Conservation (phyloP, 371 early-diverging fungal genomes). For the Basidiobolus meristosporus region DNA sequence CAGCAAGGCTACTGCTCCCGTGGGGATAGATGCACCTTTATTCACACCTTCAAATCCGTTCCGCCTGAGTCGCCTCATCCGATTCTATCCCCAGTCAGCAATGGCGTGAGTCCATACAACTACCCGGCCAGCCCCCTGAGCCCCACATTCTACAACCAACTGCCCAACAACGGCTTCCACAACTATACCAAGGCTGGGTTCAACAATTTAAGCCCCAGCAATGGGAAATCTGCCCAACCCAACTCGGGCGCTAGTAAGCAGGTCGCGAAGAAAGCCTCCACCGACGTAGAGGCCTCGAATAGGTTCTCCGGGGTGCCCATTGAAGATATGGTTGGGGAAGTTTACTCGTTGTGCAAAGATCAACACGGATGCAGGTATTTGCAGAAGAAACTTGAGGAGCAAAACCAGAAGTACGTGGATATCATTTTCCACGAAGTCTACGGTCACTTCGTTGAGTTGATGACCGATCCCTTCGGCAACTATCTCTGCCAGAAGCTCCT, state of each 20-base stretch:
- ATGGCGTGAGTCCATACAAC: too few relatives aligned
- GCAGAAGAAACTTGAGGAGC: slow-evolving; percentile 70
- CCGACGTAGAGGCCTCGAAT: too few relatives aligned
- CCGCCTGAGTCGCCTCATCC: slow-evolving; percentile 8
- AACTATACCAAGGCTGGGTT: too few relatives aligned
- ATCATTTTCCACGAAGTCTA: slow-evolving; percentile 56
- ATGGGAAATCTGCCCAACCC: too few relatives aligned
- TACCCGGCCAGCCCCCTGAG: too few relatives aligned
- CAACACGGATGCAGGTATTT: slow-evolving; percentile 80
- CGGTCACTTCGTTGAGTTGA: slow-evolving; percentile 43
- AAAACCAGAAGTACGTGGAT: slow-evolving; percentile 26
- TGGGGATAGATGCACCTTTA: slow-evolving; percentile 32
- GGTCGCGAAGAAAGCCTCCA: too few relatives aligned
- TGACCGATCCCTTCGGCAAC: slow-evolving; percentile 74
- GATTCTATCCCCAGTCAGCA: too few relatives aligned
- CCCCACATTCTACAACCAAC: too few relatives aligned
- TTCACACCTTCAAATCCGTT: slow-evolving; percentile 12
- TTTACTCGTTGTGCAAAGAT: slow-evolving; percentile 66
- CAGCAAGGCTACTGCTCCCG: slow-evolving; percentile 35
- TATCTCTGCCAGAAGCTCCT: slow-evolving; percentile 79
- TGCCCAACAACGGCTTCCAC: too few relatives aligned
- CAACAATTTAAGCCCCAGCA: too few relatives aligned
- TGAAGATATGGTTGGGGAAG: slow-evolving; percentile 11
- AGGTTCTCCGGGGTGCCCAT: slow-evolving; percentile 33
- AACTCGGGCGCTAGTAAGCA: too few relatives aligned